A percentile compares a stretch with the other conserved stretches of the same genome.
phyloP scores from a whole-genome alignment of 1,139 yeast genomes.

The Hansenula sp. region DNA sequence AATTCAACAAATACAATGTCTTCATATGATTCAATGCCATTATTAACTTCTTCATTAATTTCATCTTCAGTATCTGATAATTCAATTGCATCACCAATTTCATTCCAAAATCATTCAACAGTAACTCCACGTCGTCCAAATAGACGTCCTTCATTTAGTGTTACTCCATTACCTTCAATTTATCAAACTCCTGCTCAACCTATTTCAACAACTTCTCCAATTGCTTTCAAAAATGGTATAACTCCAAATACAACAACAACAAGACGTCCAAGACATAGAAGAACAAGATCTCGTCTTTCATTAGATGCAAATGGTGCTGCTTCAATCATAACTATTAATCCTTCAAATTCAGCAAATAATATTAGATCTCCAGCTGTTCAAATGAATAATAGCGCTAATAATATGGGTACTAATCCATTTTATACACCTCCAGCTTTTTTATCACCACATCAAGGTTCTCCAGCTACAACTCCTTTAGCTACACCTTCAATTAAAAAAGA shows the following conservation, averaged over 20 bases:
- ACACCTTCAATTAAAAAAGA: conserved; percentile 17
- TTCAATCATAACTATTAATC: conserved; percentile 16
- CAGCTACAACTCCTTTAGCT: conserved; percentile 19
- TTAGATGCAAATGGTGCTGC: conserved; percentile 29
- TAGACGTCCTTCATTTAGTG: conserved; percentile 13
- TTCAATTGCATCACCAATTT: conserved; percentile 16
- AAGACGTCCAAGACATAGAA: conserved; percentile 31
- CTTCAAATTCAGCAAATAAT: conserved; percentile 7
- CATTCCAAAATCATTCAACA: conserved; percentile 10
- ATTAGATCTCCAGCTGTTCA: conserved; percentile 17
- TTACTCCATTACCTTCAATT: conserved; percentile 19
- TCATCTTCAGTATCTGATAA: conserved; percentile 20
- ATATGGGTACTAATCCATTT: conserved; percentile 37
- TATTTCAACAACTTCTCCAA: conserved; percentile 13
- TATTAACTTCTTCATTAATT: conserved; percentile 12
- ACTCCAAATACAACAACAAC: conserved; percentile 11
- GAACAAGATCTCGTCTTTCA: conserved; percentile 39
- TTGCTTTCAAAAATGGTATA: conserved; percentile 10
- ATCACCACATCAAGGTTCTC: conserved; percentile 30
- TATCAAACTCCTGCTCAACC: conserved; percentile 19
- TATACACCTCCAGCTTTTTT: conserved; percentile 39
- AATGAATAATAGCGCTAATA: background rate
- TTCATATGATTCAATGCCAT: conserved; percentile 39
- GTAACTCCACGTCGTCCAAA: conserved; percentile 16
- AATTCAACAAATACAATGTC: conserved; percentile 31